Evolutionary conservation across 768 basidiomycete species (phyloP).

Genomic region (Russula virescens): DNA sequence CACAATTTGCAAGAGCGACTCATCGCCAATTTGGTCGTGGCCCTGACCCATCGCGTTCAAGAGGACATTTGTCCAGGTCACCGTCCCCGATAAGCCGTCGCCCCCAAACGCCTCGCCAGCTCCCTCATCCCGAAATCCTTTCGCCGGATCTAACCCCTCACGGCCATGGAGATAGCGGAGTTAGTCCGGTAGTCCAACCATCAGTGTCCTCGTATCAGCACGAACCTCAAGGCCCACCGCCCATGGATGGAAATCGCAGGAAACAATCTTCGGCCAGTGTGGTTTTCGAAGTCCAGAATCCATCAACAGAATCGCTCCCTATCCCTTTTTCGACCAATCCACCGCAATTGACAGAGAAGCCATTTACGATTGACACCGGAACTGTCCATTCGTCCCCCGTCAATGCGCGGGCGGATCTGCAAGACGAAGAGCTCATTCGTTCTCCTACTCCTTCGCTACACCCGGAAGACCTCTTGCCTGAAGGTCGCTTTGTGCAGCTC

Average conservation of each 20-base stretch:
- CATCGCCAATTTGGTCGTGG: conserved; percentile 13
- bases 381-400: neutral
- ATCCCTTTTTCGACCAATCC: neutral
- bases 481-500: conserved; percentile 1
- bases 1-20: neutral
- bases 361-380: neutral
- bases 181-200: neutral
- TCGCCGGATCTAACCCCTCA: neutral
- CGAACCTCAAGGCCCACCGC: neutral
- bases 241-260: neutral
- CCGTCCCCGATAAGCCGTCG: neutral
- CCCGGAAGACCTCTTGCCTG: neutral
- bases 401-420: neutral
- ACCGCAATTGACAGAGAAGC: neutral
- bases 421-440: neutral
- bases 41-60: neutral
- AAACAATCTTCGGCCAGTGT: conserved; percentile 6
- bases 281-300: neutral
- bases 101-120: neutral
- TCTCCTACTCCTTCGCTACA: neutral
- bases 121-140: conserved; percentile 2
- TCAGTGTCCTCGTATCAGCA: neutral
- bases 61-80: neutral
- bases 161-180: neutral
- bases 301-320: conserved; percentile 10